Conservation (phyloP, 257 asterid genomes). For the Gentiana dahurica region DNA sequence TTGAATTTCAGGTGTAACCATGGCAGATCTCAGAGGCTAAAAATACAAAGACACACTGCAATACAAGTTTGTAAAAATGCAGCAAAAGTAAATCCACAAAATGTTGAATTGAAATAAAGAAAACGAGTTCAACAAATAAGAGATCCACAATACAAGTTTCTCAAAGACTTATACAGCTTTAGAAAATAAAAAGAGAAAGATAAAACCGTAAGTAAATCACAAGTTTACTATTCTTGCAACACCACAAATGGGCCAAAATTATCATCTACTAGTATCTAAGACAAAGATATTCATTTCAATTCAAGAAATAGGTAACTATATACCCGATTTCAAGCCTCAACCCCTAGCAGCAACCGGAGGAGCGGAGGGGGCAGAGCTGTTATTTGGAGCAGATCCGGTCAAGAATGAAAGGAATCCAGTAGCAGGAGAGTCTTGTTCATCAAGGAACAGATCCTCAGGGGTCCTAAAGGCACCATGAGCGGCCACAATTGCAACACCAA, state of each 20-base stretch:
- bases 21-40: no score
- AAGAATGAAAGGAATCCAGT: conserved; percentile 69
- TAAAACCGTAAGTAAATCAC: no score
- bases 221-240: no score
- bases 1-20: no score
- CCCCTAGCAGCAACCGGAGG: conserved; percentile 38
- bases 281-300: neutral
- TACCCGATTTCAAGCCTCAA: conserved; percentile 21
- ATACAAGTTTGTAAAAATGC: no score
- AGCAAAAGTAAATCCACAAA: no score
- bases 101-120: no score
- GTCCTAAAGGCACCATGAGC: conserved; percentile 77
- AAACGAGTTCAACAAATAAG: no score
- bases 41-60: no score
- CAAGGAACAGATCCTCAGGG: conserved; percentile 86
- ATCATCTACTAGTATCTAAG: neutral
- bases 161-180: conserved; percentile 8
- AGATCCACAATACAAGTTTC: no score
- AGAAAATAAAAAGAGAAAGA: neutral
- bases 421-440: conserved; percentile 67
- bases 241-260: neutral
- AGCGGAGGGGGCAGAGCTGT: conserved; percentile 18
- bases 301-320: neutral
- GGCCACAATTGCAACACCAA: conserved; percentile 53
- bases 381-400: conserved; percentile 23